Base-by-base conservation (phyloP, 768 basidiomycete genomes). In the Mycena rebaudengoi region DNA sequence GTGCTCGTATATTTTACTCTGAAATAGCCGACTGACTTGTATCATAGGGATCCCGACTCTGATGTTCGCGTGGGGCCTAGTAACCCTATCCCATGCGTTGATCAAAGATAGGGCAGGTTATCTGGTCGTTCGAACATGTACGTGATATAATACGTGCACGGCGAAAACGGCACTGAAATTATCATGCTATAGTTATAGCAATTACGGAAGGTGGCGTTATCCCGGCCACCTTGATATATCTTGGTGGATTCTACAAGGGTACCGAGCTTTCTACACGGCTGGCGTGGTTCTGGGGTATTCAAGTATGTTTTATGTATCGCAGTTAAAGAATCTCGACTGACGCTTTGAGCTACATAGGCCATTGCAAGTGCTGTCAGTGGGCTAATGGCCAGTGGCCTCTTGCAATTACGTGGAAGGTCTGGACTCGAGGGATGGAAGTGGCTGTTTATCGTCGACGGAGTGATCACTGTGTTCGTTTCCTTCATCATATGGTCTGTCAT, bases 231-330 rank as follows among this genome's bases (percentile, higher is more conserved):
- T 70, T 84, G 10, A 79, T 80, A 28, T 82, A 82, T 67, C 73
- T 83, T 2, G 79, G 79, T 37, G 72, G 73, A 7, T 82, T 82
- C 65, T 83, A 82, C 69, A 80, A 78, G 35, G 73, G 82, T 25
- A 80, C 79, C 1, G 82, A 84, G 65, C 74, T 83, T 6, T 76
- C 80, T 0, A 76, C 76, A 21, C 74, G 82, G 1, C 70, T 83
- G 2, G 81, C 78, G 8, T 76, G 77, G 65, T 84, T 82, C 73
- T 84, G 82, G 76, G 80, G 79, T 21, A 70, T 78, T 18, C 80
- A 78, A 46, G 65, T 65, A 35, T n/a, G 54, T 56, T 3, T 44
- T 14, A 4, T 30, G 23, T 21, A 32, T 7, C 26, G 18, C 35
- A 4, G 12, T 25, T 13, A n/a, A n/a, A n/a, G n/a, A n/a, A 4